These are phyloP conservation scores for Didymella keratinophila DNA, from an alignment of 2,329 filamentous ascomycete species.

Conservation along the genomic window DNA sequence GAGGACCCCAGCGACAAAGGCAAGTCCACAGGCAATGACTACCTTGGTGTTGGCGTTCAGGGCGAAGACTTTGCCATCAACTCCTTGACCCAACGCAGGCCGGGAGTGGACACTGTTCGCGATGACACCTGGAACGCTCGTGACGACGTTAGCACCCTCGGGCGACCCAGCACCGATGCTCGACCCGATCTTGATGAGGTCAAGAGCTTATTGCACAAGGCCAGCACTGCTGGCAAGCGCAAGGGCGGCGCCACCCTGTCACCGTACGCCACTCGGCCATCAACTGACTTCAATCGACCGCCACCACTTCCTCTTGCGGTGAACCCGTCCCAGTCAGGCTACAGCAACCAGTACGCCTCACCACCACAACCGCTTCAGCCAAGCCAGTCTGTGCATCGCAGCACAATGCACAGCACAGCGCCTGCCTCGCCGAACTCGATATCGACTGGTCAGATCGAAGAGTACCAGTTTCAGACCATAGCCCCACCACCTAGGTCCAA, in stretches of 20 bases:
- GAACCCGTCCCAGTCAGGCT: slow-evolving; percentile 23
- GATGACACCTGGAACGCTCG: slow-evolving; percentile 56
- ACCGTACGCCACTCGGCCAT: slow-evolving; percentile 29
- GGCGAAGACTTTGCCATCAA: slow-evolving; percentile 54
- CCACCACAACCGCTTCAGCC: slow-evolving; percentile 30
- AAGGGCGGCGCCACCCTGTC: slow-evolving; percentile 41
- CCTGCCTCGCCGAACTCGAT: slow-evolving; percentile 44
- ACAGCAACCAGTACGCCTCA: slow-evolving; percentile 34
- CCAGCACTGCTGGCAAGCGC: slow-evolving; percentile 55
- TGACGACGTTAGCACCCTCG: slow-evolving; percentile 49
- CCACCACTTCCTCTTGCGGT: slow-evolving; percentile 44
- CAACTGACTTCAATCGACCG: slow-evolving; percentile 33
- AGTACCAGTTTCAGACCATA: slow-evolving; percentile 47
- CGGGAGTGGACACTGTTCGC: slow-evolving; percentile 54
- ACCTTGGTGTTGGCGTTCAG: slow-evolving; percentile 36
- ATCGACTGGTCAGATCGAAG: slow-evolving; percentile 44
- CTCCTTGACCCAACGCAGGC: slow-evolving; percentile 54
- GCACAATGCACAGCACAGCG: slow-evolving; percentile 31
- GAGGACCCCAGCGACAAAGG: slow-evolving; percentile 37
- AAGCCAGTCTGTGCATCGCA: slow-evolving; percentile 27
- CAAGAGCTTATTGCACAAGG: slow-evolving; percentile 54
- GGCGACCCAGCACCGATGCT: slow-evolving; percentile 52
- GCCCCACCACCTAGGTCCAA: slow-evolving; percentile 38
- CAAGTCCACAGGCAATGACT: slow-evolving; percentile 46
- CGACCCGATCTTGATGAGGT: slow-evolving; percentile 58